Conservation (phyloP, 2,329 filamentous ascomycete genomes). For the Arthrobotrys sphaeroides region DNA sequence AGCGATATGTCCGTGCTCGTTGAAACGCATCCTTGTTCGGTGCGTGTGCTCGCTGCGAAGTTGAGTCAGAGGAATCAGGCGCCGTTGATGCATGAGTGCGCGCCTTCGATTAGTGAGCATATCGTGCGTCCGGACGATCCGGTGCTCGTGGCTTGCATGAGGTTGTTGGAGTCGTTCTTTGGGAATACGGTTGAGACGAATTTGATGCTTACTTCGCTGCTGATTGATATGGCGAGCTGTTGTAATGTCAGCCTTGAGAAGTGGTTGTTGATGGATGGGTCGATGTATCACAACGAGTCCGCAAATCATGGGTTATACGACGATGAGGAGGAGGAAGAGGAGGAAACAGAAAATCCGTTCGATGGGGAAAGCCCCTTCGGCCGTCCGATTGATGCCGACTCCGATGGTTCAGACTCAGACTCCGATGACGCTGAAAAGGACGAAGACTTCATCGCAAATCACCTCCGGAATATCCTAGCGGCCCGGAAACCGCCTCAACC, state of each 20-base stretch:
- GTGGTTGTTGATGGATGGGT: slow-evolving; percentile 83
- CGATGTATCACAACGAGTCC: slow-evolving; percentile 67
- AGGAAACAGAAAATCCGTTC: slow-evolving; percentile 55
- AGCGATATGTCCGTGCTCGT: slow-evolving; percentile 75
- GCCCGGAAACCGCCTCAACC: slow-evolving; percentile 59
- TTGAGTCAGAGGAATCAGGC: slow-evolving; percentile 68
- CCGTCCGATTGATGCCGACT: slow-evolving; percentile 18
- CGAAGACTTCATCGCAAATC: slow-evolving; percentile 33
- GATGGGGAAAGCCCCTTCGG: slow-evolving; percentile 28
- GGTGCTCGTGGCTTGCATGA: slow-evolving; percentile 72
- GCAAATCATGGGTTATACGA: slow-evolving; percentile 60
- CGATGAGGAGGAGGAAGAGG: slow-evolving; percentile 59
- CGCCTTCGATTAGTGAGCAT: slow-evolving; percentile 70
- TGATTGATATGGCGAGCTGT: slow-evolving; percentile 84
- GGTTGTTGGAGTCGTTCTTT: slow-evolving; percentile 81
- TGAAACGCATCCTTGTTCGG: slow-evolving; percentile 77
- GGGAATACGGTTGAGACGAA: slow-evolving; percentile 92
- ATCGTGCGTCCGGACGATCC: slow-evolving; percentile 72
- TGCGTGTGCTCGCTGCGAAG: slow-evolving; percentile 73
- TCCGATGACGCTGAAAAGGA: slow-evolving; percentile 44
- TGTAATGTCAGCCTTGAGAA: slow-evolving; percentile 85
- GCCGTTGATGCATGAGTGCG: slow-evolving; percentile 67
- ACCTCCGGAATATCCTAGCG: slow-evolving; percentile 59
- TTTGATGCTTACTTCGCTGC: slow-evolving; percentile 81
- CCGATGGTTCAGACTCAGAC: slow-evolving; percentile 2